A percentile compares a stretch with the other conserved stretches of the same genome.
phyloP scores from a whole-genome alignment of 106 monocot genomes.

The Allium cepa region DNA sequence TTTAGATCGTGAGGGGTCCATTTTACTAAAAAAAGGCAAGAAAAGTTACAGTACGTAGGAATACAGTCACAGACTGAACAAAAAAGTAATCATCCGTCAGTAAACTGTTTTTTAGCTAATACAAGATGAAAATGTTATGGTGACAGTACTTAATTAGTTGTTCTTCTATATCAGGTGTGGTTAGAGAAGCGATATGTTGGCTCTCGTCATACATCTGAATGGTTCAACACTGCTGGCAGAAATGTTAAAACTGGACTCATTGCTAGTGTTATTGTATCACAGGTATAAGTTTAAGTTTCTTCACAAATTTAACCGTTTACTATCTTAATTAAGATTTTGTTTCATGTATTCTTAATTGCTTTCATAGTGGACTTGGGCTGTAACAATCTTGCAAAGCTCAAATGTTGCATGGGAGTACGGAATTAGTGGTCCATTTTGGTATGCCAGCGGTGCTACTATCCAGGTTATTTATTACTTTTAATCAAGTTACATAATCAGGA shows the following conservation, averaged over 20 bases:
- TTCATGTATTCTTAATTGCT: constrained; percentile 1
- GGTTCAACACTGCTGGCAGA: constrained; percentile 99
- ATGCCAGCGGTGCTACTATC: constrained; percentile 96
- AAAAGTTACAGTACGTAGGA: too few relatives aligned
- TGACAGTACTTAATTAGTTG: too few relatives aligned
- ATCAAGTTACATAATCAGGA: background rate
- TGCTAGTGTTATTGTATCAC: constrained; percentile 97
- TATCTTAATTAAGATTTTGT: background rate
- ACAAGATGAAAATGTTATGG: too few relatives aligned
- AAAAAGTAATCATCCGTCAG: too few relatives aligned
- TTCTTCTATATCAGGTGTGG: constrained; percentile 57
- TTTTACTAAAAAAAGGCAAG: too few relatives aligned
- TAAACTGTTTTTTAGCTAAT: too few relatives aligned
- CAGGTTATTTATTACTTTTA: constrained; percentile 44
- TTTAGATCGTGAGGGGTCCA: too few relatives aligned
- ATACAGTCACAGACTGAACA: too few relatives aligned
- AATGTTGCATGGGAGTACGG: constrained; percentile 99
- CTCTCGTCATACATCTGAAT: constrained; percentile 89
- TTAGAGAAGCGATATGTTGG: constrained; percentile 92
- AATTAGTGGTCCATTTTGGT: constrained; percentile 98
- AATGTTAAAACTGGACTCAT: constrained; percentile 96
- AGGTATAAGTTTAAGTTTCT: constrained; percentile 27
- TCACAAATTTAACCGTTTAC: background rate
- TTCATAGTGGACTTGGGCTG: constrained; percentile 96
- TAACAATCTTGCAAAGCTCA: constrained; percentile 95